Evolutionary conservation across 2,329 filamentous ascomycete species (phyloP).

Genomic region (Neofusicoccum laricinum): DNA sequence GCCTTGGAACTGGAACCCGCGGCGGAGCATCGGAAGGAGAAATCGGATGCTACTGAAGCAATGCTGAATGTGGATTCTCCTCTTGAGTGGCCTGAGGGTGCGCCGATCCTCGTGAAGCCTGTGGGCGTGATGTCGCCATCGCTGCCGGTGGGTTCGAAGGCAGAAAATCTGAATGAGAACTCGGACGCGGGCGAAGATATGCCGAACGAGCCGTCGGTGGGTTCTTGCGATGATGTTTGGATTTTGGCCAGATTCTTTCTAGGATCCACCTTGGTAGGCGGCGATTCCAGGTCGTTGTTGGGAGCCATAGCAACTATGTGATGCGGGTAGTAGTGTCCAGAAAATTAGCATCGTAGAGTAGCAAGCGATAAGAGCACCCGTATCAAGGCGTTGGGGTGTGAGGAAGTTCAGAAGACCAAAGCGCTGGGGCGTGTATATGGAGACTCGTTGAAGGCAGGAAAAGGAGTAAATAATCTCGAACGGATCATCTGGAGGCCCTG

Average conservation of each 20-base stretch:
- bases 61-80: neutral
- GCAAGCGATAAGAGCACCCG: neutral
- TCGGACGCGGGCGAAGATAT: neutral
- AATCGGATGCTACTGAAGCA: neutral
- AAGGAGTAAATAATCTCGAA: conserved; percentile 15
- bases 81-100: neutral
- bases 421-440: conserved; percentile 11
- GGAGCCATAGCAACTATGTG: neutral
- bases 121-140: neutral
- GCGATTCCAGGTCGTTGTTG: neutral
- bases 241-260: neutral
- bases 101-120: neutral
- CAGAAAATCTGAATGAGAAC: conserved; percentile 1
- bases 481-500: neutral
- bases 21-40: neutral
- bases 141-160: neutral
- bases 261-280: neutral
- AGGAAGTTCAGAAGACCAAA: conserved; percentile 1
- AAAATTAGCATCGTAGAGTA: conserved; percentile 11
- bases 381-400: neutral
- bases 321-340: conserved; percentile 9
- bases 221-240: neutral
- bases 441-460: neutral
- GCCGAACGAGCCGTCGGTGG: neutral
- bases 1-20: no score